These are phyloP conservation scores for Butyriboletus appendiculatus DNA, from an alignment of 1,284 basidiomycete species.

Conservation along the genomic window DNA sequence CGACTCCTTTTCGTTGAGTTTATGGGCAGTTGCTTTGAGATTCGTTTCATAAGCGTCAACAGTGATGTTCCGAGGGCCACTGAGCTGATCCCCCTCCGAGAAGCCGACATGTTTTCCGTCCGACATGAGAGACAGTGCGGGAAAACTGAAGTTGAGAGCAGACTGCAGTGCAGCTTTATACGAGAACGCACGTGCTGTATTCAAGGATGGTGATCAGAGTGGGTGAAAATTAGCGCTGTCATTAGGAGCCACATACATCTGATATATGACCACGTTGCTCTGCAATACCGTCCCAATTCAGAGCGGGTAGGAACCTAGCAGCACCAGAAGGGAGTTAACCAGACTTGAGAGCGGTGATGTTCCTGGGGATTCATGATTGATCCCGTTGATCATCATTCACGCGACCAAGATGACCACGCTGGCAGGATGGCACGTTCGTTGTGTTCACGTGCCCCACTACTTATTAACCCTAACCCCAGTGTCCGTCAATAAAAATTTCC, in stretches of 20 bases:
- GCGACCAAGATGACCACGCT: not conserved
- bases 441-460: not conserved
- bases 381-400: not conserved
- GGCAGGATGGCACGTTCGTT: slow-evolving; percentile 6
- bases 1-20: slow-evolving; percentile 39
- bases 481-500: not conserved
- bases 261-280: not conserved
- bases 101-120: slow-evolving; percentile 18
- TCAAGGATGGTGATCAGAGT: not conserved
- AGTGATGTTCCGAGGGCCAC: slow-evolving; percentile 19
- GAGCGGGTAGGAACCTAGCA: no score
- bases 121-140: slow-evolving; percentile 24
- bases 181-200: slow-evolving; percentile 26
- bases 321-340: slow-evolving; percentile 9
- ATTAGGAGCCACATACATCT: slow-evolving; percentile 2
- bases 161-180: slow-evolving; percentile 26
- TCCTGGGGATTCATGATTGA: not conserved
- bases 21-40: slow-evolving; percentile 29
- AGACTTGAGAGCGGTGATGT: slow-evolving; percentile 3
- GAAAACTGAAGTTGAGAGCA: not conserved
- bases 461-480: slow-evolving; percentile 4
- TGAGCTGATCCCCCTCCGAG: slow-evolving; percentile 9
- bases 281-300: not conserved
- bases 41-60: slow-evolving; percentile 25
- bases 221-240: slow-evolving; percentile 1